phyloP scores from a whole-genome alignment of 192 early-diverging fungal species.

The Linnemannia elongata region DNA sequence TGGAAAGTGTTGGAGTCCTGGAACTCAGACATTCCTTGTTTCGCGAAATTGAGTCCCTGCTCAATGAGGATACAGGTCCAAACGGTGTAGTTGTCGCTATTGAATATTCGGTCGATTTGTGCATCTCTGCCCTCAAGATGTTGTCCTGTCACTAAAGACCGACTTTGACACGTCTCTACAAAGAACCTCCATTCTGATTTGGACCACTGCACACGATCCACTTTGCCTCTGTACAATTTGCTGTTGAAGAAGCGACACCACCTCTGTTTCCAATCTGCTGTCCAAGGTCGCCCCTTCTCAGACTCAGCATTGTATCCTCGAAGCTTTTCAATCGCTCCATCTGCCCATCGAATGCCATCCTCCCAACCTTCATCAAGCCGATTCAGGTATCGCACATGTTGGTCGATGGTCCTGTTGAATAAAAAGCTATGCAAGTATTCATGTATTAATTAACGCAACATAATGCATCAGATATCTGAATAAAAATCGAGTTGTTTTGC shows the following conservation, averaged over 20 bases:
- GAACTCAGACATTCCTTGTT: conserved; percentile 15
- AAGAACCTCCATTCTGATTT: conserved; percentile 21
- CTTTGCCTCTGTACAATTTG: not conserved
- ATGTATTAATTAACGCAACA: not conserved
- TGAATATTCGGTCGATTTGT: conserved; percentile 14
- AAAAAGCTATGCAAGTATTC: conserved; percentile 6
- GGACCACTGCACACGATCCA: conserved; percentile 7
- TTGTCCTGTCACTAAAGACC: conserved; percentile 28
- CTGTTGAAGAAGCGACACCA: not conserved
- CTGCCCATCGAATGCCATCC: conserved; percentile 15
- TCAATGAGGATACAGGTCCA: conserved; percentile 18
- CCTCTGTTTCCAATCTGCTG: conserved; percentile 8
- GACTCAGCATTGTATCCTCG: conserved; percentile 16
- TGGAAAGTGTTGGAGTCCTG: conserved; percentile 14
- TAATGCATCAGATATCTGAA: not conserved
- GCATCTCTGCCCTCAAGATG: not conserved
- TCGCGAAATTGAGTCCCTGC: conserved; percentile 19
- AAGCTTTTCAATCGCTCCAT: conserved; percentile 9
- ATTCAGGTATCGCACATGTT: conserved; percentile 14
- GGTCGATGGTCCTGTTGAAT: not conserved
- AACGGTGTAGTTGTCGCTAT: conserved; percentile 4
- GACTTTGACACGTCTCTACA: conserved; percentile 10
- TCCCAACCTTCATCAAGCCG: conserved; percentile 18
- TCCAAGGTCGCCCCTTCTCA: conserved; percentile 17
- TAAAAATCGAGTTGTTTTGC: not conserved